Base-by-base conservation (phyloP, 2,329 filamentous ascomycete species). In the Venturia oleaginea region DNA sequence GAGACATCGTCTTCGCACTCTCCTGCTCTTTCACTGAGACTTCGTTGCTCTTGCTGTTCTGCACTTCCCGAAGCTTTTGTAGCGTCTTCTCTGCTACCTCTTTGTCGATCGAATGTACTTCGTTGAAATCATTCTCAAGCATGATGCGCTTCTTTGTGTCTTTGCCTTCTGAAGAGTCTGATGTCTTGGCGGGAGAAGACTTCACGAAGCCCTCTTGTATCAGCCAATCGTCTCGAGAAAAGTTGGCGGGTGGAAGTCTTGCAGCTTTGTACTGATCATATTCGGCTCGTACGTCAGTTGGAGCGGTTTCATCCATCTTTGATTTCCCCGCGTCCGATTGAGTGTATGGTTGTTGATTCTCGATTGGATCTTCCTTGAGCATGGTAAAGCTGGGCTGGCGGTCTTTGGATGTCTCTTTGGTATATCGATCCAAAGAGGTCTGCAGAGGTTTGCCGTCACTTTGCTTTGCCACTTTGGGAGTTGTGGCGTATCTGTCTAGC, bases 281-380 rank as follows among this genome's bases (percentile, higher is more conserved):
- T 24, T 63, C 48, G 17, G 62, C 62, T 27, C 62, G 43, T 8
- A 34, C 4, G 11, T 42, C 15, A 17, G 6, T 42, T 27, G 37
- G 24, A 15, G 17, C 37, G 11, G 37, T 13, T n/a, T 37, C 22
- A 30, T 17, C 17, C n/a, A 17, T 13, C 15, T 30, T 24, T 2
- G 40, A 19, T 42, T 19, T 24, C 11, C 13, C 40, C 11, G 24
- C 17, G n/a, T 34, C 24, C 24, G 17, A 2, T 51, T 48, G 2
- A 42, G 40, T 30, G 4, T 8, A 15, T 37, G 60, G 40, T 37
- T 24, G 8, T 37, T 34, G 22, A 32, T 3, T 24, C 22, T 57
- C 30, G 22, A 34, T n/a, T 19, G 46, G 62, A 2, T 63, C 62
- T 42, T 63, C 62, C 37, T 63, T 63, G 40, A 57, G 62, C 62